A percentile compares a stretch with the other conserved stretches of the same genome.
phyloP scores from a whole-genome alignment of 1,284 basidiomycete genomes.

The Lignosus rhinocerotis region DNA sequence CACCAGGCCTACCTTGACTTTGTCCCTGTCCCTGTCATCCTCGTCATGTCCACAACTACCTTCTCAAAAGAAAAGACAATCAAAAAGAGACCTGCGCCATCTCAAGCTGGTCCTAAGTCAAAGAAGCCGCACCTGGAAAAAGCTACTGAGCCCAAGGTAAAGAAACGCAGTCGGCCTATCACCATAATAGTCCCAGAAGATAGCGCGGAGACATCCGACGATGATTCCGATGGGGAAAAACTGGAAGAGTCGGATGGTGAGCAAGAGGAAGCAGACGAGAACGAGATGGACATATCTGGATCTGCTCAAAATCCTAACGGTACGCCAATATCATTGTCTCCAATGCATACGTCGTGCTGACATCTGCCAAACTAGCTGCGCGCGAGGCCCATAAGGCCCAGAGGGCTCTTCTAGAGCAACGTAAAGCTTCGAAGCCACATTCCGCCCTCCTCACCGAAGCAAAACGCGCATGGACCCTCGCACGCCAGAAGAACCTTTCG shows the following conservation, averaged over 20 bases:
- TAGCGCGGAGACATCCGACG: conserved; percentile 35
- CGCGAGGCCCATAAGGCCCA: conserved; percentile 71
- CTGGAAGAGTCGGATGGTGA: conserved; percentile 36
- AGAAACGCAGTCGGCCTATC: conserved; percentile 57
- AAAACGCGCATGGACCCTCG: conserved; percentile 82
- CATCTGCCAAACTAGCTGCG: conserved; percentile 40
- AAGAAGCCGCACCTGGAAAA: conserved; percentile 53
- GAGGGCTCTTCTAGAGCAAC: conserved; percentile 60
- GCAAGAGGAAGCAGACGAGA: conserved; percentile 18
- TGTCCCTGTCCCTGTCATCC: neutral
- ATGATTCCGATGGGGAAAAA: conserved; percentile 34
- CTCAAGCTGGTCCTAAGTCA: conserved; percentile 46
- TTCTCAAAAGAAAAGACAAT: conserved; percentile 8
- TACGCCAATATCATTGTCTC: conserved; percentile 31
- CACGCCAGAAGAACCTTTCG: conserved; percentile 71
- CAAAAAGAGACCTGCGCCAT: conserved; percentile 51
- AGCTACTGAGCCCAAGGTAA: conserved; percentile 31
- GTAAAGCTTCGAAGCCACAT: conserved; percentile 77
- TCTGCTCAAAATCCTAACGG: conserved; percentile 55
- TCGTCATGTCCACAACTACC: conserved; percentile 10
- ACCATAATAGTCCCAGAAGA: conserved; percentile 39
- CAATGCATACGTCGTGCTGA: neutral
- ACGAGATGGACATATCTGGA: conserved; percentile 17
- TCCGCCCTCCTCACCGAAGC: conserved; percentile 72
- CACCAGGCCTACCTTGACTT: too few species aligned